A percentile compares a stretch with the other conserved stretches of the same genome.
Conservation (phyloP, 805 yeast species). For the Yamadazyma endophytica region DNA sequence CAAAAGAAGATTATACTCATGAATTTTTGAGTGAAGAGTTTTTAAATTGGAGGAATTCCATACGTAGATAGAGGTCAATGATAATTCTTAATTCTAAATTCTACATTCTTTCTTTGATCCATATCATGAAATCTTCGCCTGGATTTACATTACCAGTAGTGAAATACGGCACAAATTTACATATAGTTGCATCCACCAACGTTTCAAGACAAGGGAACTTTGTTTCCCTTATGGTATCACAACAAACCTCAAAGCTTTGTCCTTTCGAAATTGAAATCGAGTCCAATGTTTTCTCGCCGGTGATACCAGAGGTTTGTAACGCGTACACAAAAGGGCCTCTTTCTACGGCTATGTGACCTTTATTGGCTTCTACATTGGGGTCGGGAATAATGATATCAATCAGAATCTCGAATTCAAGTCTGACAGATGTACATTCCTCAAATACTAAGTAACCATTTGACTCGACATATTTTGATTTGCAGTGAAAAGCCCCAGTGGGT, state of each 20-base stretch:
- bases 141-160: slow-evolving; percentile 16
- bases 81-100: too few species aligned
- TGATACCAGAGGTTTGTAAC: slow-evolving; percentile 12
- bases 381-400: slow-evolving; percentile 11
- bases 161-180: slow-evolving; percentile 15
- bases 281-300: slow-evolving; percentile 6
- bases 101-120: slow-evolving; percentile 14
- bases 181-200: slow-evolving; percentile 3
- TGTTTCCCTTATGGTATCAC: slow-evolving; percentile 4
- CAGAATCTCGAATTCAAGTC: slow-evolving; percentile 10
- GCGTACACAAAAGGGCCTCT: slow-evolving; percentile 18
- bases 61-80: too few species aligned
- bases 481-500: slow-evolving; percentile 7
- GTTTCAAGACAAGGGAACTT: slow-evolving; percentile 10
- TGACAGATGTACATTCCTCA: not conserved
- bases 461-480: slow-evolving; percentile 3
- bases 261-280: slow-evolving; percentile 6
- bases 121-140: slow-evolving; percentile 17
- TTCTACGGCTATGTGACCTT: slow-evolving; percentile 14
- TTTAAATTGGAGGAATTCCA: slow-evolving; percentile 34
- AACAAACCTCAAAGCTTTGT: slow-evolving; percentile 5
- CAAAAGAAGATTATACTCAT: slow-evolving; percentile 35
- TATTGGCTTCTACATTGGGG: slow-evolving; percentile 14
- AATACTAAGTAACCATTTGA: slow-evolving; percentile 11
- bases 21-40: slow-evolving; percentile 47